Conservation (phyloP, 192 early-diverging fungal genomes). For the Spizellomyces sp. region DNA sequence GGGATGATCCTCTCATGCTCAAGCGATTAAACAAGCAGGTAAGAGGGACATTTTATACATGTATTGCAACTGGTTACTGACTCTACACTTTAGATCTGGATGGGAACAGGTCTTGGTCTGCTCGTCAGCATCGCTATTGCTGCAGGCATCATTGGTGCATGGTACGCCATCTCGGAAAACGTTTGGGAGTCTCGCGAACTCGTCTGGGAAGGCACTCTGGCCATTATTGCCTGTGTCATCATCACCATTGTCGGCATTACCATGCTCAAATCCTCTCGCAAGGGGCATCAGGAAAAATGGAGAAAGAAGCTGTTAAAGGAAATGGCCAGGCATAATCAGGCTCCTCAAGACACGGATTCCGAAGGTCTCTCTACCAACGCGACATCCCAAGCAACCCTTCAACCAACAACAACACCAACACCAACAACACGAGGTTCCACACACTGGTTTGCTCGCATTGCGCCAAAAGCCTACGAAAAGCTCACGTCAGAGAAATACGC, state of each 20-base stretch:
- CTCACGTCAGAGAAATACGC: conserved; percentile 33
- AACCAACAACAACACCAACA: neutral
- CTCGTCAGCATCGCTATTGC: conserved; percentile 72
- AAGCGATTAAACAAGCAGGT: conserved; percentile 51
- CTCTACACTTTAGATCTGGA: conserved; percentile 58
- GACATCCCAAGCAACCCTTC: neutral
- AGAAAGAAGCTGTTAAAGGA: conserved; percentile 40
- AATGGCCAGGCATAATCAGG: conserved; percentile 28
- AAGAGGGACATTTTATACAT: neutral
- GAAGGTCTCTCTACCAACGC: neutral
- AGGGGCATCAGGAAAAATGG: conserved; percentile 40
- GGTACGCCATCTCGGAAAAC: conserved; percentile 58
- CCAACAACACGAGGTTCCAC: neutral
- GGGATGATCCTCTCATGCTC: conserved; percentile 43
- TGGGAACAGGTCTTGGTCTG: conserved; percentile 72
- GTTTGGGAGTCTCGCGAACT: conserved; percentile 57
- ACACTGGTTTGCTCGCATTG: neutral
- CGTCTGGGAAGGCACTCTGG: conserved; percentile 85
- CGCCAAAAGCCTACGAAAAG: neutral
- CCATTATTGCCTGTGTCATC: conserved; percentile 73
- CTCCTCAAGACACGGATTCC: neutral
- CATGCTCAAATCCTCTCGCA: conserved; percentile 63
- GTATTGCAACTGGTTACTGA: neutral
- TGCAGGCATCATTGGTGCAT: conserved; percentile 76
- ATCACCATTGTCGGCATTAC: conserved; percentile 82